A percentile compares a stretch with the other conserved stretches of the same genome.
Evolutionary conservation across 345 rosid genomes (phyloP).

Genomic region (Brassica carinata): DNA sequence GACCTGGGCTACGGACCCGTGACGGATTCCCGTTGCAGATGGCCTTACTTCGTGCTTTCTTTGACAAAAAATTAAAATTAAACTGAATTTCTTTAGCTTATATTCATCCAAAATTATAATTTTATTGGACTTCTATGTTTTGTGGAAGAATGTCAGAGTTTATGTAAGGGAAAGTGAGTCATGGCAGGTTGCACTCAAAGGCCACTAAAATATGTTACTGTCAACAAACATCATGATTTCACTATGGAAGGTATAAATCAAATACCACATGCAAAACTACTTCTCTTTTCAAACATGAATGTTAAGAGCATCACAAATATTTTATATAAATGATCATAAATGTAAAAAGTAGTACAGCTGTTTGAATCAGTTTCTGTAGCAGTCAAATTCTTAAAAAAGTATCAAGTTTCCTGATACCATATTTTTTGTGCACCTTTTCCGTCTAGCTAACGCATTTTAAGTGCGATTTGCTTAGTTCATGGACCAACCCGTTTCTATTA

Average conservation of each 20-base stretch:
- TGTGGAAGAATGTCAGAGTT: slow-evolving; percentile 40
- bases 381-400: not conserved
- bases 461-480: not conserved
- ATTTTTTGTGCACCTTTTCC: not conserved
- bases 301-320: slow-evolving; percentile 1
- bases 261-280: slow-evolving; percentile 17
- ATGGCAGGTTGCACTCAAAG: slow-evolving; percentile 41
- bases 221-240: slow-evolving; percentile 41
- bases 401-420: not conserved
- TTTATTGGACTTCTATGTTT: slow-evolving; percentile 28
- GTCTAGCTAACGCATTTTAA: not conserved
- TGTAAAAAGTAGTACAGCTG: not conserved
- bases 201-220: slow-evolving; percentile 34
- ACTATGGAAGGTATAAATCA: slow-evolving; percentile 14
- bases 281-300: slow-evolving; percentile 13
- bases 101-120: slow-evolving; percentile 22
- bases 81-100: not conserved
- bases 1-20: no score
- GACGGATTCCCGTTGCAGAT: no score
- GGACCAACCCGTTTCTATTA: not conserved
- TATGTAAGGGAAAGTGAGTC: slow-evolving; percentile 28
- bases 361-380: slow-evolving; percentile 3
- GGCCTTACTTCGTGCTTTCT: not conserved
- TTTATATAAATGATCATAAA: not conserved
- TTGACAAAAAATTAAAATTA: not conserved